phyloP scores from a whole-genome alignment of 2,329 filamentous ascomycete genomes.

The Penicillium aurantiogriseum region DNA sequence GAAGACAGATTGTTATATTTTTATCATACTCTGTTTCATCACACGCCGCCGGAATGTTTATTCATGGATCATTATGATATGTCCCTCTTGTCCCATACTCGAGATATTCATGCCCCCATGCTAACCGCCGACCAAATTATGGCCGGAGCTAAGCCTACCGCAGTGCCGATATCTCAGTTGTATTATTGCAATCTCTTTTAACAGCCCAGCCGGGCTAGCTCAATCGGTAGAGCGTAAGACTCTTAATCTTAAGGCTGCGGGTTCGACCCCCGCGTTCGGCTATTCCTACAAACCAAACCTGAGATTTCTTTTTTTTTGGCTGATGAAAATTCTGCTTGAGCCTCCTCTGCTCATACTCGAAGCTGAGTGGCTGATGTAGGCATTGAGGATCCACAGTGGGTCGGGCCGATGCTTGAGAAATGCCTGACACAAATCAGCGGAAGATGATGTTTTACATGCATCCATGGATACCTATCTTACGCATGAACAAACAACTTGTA shows the following conservation, averaged over 20 bases:
- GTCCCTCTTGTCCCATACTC: background rate
- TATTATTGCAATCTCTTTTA: constrained; percentile 36
- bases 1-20: background rate
- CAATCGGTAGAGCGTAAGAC: constrained; percentile 52
- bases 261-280: constrained; percentile 46
- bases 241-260: constrained; percentile 49
- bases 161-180: background rate
- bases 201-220: constrained; percentile 44
- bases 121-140: background rate
- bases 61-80: no score
- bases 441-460: background rate
- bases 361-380: constrained; percentile 12
- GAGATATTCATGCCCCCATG: background rate
- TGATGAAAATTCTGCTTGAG: constrained; percentile 5
- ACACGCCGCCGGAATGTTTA: background rate
- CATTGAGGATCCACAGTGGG: constrained; percentile 7
- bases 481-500: background rate
- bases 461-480: background rate
- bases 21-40: background rate
- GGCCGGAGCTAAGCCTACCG: constrained; percentile 33
- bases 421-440: background rate
- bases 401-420: constrained; percentile 9
- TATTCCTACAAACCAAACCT: constrained; percentile 26
- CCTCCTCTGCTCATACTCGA: background rate
- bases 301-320: constrained; percentile 23